Percentiles rank a stretch among this genome's conserved stretches.
These are phyloP conservation scores for Leccinum laetum DNA, from an alignment of 1,284 basidiomycete species.

Conservation along the genomic window DNA sequence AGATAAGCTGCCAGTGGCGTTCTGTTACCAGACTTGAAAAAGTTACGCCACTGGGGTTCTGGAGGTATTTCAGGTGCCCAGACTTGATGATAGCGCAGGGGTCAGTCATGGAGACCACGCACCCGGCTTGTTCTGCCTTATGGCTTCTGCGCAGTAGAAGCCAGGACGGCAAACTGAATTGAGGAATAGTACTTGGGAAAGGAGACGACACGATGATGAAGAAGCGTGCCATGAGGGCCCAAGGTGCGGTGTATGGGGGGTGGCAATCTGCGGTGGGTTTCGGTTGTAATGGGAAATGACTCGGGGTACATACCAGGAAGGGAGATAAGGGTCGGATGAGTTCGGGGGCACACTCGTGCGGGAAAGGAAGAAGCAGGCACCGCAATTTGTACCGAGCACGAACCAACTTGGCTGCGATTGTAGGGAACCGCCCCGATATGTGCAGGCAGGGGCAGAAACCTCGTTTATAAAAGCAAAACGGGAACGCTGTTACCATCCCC, in stretches of 20 bases:
- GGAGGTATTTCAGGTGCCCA: background rate
- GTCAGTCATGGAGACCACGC: background rate
- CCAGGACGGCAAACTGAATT: background rate
- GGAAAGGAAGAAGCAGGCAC: conserved; percentile 13
- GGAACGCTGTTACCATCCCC: conserved; percentile 15
- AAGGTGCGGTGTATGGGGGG: background rate
- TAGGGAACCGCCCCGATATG: conserved; percentile 27
- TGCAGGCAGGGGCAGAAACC: conserved; percentile 25
- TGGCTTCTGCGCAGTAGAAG: conserved; percentile 11
- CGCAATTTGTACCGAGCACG: conserved; percentile 16
- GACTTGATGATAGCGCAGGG: conserved; percentile 9
- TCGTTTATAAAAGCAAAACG: conserved; percentile 33
- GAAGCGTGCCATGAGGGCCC: background rate
- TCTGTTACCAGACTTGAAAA: background rate
- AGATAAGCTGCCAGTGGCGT: background rate
- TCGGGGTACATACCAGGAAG: conserved; percentile 2
- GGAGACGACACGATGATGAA: background rate
- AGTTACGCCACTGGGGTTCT: conserved; percentile 1
- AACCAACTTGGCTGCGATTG: conserved; percentile 16
- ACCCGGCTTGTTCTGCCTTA: conserved; percentile 8
- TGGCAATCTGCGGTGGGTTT: background rate
- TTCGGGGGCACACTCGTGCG: conserved; percentile 12
- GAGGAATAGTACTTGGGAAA: conserved; percentile 2
- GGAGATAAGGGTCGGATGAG: conserved; percentile 15
- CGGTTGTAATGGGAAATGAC: background rate